Percentiles rank a stretch among this genome's conserved stretches.
Evolutionary conservation across 352 stramenopile species (phyloP).

Genomic region (Globisporangium irregulare): DNA sequence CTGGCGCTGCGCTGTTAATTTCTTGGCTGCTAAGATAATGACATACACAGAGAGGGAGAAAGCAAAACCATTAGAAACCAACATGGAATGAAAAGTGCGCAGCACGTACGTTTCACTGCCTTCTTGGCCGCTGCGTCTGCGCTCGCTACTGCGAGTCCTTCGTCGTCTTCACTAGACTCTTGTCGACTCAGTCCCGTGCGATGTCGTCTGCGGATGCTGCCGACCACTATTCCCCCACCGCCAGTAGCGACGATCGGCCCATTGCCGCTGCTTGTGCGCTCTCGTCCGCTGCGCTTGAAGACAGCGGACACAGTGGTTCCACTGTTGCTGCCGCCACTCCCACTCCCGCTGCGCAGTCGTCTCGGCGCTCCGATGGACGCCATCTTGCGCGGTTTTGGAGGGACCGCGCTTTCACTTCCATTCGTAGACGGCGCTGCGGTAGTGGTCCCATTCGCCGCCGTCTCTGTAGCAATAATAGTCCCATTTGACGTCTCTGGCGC

Average conservation of each 20-base stretch:
- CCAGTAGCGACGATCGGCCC: neutral
- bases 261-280: slow-evolving; percentile 29
- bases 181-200: slow-evolving; percentile 13
- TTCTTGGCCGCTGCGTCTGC: slow-evolving; percentile 7
- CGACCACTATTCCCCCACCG: slow-evolving; percentile 13
- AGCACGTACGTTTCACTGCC: slow-evolving; percentile 10
- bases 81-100: neutral
- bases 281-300: slow-evolving; percentile 20
- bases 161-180: slow-evolving; percentile 36
- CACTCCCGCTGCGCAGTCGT: slow-evolving; percentile 51
- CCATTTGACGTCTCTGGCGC: neutral
- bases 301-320: slow-evolving; percentile 17
- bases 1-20: slow-evolving; percentile 23
- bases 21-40: slow-evolving; percentile 22
- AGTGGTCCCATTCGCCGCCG: neutral
- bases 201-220: slow-evolving; percentile 14
- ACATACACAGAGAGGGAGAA: neutral
- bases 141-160: slow-evolving; percentile 4
- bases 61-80: neutral
- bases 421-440: neutral
- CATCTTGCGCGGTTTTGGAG: slow-evolving; percentile 37
- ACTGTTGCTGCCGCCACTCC: slow-evolving; percentile 39
- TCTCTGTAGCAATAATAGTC: neutral
- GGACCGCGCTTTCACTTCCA: slow-evolving; percentile 15
- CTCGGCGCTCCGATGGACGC: slow-evolving; percentile 22